Evolutionary conservation across 2,329 filamentous ascomycete species (phyloP), one percentile per base, ranked within the genome.

Genomic region (Scedosporium minutisporum): DNA sequence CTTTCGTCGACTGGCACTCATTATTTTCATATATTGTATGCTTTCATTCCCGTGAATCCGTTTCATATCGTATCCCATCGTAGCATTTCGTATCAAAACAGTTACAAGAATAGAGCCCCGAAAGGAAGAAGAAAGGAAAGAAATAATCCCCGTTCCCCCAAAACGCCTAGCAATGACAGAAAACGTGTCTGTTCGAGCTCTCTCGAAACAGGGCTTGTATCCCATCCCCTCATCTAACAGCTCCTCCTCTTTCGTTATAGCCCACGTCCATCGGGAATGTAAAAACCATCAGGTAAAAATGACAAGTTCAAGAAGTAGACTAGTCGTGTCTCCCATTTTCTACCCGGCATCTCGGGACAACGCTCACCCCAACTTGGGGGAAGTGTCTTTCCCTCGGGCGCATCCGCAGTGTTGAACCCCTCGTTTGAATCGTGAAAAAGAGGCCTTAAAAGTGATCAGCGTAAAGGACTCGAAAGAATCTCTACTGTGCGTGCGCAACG

Each of bases 401-500:
- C 33, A 38, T 38, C 10, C 6, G 6, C 33, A 14, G 33, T 3
- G 33, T 12, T 48, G 4, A 18, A 48, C 2, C 44, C 44, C 4
- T 14, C 16, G 6, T 4, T 48, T 48, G 44, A n/a, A 10, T 23
- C 44, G 3, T 14, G 14, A 6, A n/a, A n/a, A 3, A 1, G 6
- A n/a, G 21, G 10, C n/a, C 5, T 48, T 48, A n/a, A 48, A 18
- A 6, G 44, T 14, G 2, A 7, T 18, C 23, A n/a, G 21, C 2
- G 51, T 3, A 16, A 23, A 18, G 2, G 51, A 10, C 3, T 29
- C 51, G 23, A 6, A 27, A 7, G 51, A 18, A 23, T 46, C 33
- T 12, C 23, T 75, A 93, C 69, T 88, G 89, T 6, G 93, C 93
- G 73, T 99, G 95, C 48, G 83, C 81, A 60, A 97, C 87, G 70